Percentiles rank a stretch among this genome's conserved stretches.
These are phyloP conservation scores for Fraxinus quadrangulata DNA, from an alignment of 257 asterid genomes.

Conservation along the genomic window DNA sequence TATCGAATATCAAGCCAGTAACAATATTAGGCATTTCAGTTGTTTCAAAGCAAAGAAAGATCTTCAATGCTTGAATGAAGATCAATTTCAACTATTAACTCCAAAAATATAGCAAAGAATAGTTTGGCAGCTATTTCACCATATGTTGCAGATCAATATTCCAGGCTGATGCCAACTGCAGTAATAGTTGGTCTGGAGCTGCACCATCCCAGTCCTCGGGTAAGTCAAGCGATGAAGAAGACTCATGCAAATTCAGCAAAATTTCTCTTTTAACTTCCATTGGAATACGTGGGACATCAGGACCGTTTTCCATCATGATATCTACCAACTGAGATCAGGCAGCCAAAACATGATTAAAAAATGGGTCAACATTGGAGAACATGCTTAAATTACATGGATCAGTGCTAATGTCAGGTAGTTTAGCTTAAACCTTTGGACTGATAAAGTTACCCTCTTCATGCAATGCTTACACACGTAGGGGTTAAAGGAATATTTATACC, in stretches of 20 bases:
- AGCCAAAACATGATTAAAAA: slow-evolving; percentile 19
- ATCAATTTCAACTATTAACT: background rate
- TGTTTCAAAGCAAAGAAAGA: background rate
- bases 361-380: background rate
- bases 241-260: slow-evolving; percentile 72
- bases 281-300: slow-evolving; percentile 63
- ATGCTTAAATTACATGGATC: background rate
- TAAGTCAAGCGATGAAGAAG: slow-evolving; percentile 55
- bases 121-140: slow-evolving; percentile 45
- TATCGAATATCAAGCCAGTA: background rate
- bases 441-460: background rate
- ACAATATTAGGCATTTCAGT: background rate
- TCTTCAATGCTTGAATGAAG: background rate
- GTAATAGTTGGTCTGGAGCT: slow-evolving; percentile 68
- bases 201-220: slow-evolving; percentile 98
- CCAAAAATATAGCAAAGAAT: background rate
- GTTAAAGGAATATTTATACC: background rate
- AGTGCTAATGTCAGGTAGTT: background rate
- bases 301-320: slow-evolving; percentile 69
- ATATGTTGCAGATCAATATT: slow-evolving; percentile 74
- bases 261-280: slow-evolving; percentile 70
- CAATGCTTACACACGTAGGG: background rate
- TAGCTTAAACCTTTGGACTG: background rate
- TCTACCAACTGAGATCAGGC: slow-evolving; percentile 64
- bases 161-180: slow-evolving; percentile 93